Base-by-base conservation (phyloP, 2,329 filamentous ascomycete species). In the Ophiocordyceps camponoti-rufipedis region DNA sequence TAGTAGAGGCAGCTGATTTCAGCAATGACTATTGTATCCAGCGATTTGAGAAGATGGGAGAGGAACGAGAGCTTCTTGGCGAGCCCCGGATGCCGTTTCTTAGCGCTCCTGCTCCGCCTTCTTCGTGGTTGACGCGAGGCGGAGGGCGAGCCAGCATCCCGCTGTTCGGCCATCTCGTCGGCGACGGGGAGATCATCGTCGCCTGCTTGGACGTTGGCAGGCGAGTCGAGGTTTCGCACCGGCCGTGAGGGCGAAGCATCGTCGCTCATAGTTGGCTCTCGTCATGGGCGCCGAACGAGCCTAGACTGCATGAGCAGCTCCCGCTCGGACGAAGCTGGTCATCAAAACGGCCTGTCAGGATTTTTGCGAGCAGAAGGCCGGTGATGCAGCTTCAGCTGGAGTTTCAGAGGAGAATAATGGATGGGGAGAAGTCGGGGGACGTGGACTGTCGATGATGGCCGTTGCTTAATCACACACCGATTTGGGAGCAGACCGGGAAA, bases 1-100 rank as follows among this genome's bases (percentile, higher is more conserved):
- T 82, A 82, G 57, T 83, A 83, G 52, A 82, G 53, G 41, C 72
- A 68, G 54, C 74, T 78, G 47, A 82, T 64, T 63, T 82, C 76
- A 39, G 71, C 73, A 57, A 78, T 79, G 43, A 80, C 71, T 42
- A 81, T 55, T 53, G 72, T 70, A 62, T 83, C 78, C 48, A 82
- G 63, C 49, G 69, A 74, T 54, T 67, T 66, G 52, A 78, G 71
- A 48, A 82, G 64, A 52, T 78, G 70, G 39, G 68, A 73, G 52
- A 80, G 61, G 55, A 80, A 78, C 50, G 74, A 62, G 46, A 75
- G 63, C 65, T 79, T 80, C 59, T 71, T 78, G 47, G 62, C 59
- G 54, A 74, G 59, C 51, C 70, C 58, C 44, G 63, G 60, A 45
- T 64, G 59, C 45, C 59, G 58, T 47, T 58, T 62, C 53, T 58